Percentiles rank a stretch among this genome's conserved stretches.
Evolutionary conservation across 2,329 filamentous ascomycete genomes (phyloP).

Genomic region (Pseudogymnoascus sp.): DNA sequence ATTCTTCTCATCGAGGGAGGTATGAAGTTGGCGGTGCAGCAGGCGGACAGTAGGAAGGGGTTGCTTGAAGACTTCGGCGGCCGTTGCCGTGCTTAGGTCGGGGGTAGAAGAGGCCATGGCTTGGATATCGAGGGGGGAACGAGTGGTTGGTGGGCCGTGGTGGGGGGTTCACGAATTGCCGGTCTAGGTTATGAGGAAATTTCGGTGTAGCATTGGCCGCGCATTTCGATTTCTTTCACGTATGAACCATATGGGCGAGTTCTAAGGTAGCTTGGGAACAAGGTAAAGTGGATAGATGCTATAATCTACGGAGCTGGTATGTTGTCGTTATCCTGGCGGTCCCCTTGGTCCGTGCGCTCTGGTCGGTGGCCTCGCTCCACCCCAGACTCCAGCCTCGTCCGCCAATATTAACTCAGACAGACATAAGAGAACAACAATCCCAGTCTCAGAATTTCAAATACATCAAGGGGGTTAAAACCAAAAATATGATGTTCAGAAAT

Average conservation of each 20-base stretch:
- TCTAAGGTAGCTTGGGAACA: neutral
- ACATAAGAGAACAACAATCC: neutral
- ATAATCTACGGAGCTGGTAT: neutral
- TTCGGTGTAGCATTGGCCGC: neutral
- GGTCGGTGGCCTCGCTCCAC: neutral
- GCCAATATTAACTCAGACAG: neutral
- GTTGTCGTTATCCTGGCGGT: neutral
- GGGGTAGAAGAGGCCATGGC: conserved; percentile 35
- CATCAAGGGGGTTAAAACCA: neutral
- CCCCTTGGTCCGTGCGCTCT: neutral
- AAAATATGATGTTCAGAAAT: neutral
- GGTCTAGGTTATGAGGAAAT: neutral
- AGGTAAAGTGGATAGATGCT: neutral
- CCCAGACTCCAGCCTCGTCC: neutral
- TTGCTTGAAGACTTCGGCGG: conserved; percentile 31
- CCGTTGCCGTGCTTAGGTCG: conserved; percentile 41
- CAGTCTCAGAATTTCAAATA: neutral
- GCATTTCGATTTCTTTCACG: conserved; percentile 1
- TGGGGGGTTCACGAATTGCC: neutral
- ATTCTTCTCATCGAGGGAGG: conserved; percentile 53
- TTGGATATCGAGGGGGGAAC: neutral
- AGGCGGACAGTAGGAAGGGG: conserved; percentile 56
- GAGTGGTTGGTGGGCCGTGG: neutral
- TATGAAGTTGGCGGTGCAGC: conserved; percentile 51
- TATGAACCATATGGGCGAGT: neutral